Evolutionary conservation across 176 grass and related monocot species (phyloP), one percentile per base, ranked within the genome.

Genomic region (Poa pratensis): DNA sequence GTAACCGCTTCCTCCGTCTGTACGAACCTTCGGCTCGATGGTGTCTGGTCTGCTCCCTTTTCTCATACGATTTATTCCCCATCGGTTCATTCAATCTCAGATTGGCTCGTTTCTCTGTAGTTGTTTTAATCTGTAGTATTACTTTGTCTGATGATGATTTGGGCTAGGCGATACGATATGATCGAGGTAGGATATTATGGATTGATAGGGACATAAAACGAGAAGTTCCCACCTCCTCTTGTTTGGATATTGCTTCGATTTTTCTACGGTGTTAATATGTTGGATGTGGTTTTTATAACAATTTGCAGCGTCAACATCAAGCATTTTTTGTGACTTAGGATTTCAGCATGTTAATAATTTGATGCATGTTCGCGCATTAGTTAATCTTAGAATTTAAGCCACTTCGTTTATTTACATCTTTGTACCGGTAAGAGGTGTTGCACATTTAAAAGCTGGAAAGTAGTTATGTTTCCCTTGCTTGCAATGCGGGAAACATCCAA

Each of bases 181-280:
- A 20, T 65, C 26, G 73, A 34, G 73, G 18, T 13, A 52, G 46
- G 62, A 35, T 3, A 8, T 68, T 68, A 0, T 17, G 63, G 46
- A 37, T 39, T 76, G 2, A 10, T 5, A 13, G 26, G 12, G 5
- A 48, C 18, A 12, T 2, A 10, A 1, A 39, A 52, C 28, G 48
- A 34, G 28, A 30, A 0, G n/a, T 12, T n/a, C 13, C 26, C 43
- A 8, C 6, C 11, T 11, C 11, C 10, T 43, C 58, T 20, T 46
- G 42, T 74, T 11, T 83, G 81, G 55, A 75, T 83, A 75, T 63
- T 83, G 26, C 42, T 37, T 46, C 42, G 62, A 64, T 51, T 64
- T 84, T 75, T 26, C 45, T 19, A 22, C 52, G 43, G 13, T 52
- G 14, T 37, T 13, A 18, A 34, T 34, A 3, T 17, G 30, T 19